Percentiles rank a stretch among this genome's conserved stretches.
Evolutionary conservation across 805 yeast species (phyloP).

Genomic region (Nadsonia fulvescens): DNA sequence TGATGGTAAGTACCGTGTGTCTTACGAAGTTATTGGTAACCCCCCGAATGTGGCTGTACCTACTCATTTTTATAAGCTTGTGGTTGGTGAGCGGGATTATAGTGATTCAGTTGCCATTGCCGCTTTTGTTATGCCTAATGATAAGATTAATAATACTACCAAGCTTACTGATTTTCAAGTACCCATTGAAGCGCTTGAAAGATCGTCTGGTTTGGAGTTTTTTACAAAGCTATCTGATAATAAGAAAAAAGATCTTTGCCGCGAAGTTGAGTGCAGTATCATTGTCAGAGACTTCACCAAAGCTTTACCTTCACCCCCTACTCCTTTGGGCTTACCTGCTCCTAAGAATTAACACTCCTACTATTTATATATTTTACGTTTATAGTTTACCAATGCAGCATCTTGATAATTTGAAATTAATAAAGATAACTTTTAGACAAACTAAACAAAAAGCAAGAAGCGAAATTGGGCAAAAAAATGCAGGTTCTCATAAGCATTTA

Average conservation of each 20-base stretch:
- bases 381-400: too few relatives aligned
- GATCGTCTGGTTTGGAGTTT: conserved; percentile 70
- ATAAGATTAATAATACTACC: conserved; percentile 47
- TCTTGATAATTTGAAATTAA: too few relatives aligned
- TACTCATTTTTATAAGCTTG: conserved; percentile 83
- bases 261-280: conserved; percentile 63
- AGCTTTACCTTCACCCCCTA: conserved; percentile 17
- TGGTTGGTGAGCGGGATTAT: conserved; percentile 58
- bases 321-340: conserved; percentile 2
- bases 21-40: conserved; percentile 85
- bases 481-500: too few relatives aligned
- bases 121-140: conserved; percentile 89
- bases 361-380: not conserved
- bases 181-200: conserved; percentile 78
- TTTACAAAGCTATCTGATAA: conserved; percentile 46
- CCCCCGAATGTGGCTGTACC: conserved; percentile 97
- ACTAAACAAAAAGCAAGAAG: too few relatives aligned
- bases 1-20: conserved; percentile 73
- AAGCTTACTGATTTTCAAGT: conserved; percentile 67
- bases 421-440: too few relatives aligned
- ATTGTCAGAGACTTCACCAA: conserved; percentile 59
- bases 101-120: conserved; percentile 47
- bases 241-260: conserved; percentile 49
- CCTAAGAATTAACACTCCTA: not conserved
- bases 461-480: too few relatives aligned